Evolutionary conservation across 2,329 filamentous ascomycete genomes (phyloP).

Genomic region (Diaporthe citriasiana): DNA sequence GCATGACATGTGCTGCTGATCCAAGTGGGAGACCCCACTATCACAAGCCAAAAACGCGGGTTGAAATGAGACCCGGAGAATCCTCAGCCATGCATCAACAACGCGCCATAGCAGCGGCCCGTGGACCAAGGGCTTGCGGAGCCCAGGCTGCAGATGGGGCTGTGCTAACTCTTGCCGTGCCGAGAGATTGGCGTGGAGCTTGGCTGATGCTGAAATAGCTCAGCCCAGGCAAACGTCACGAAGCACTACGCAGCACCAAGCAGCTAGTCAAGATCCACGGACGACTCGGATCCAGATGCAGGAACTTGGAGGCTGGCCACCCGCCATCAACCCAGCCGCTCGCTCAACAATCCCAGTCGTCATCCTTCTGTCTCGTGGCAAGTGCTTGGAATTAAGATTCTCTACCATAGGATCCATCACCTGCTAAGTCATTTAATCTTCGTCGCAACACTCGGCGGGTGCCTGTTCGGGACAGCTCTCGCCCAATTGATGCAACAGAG

Average conservation of each 20-base stretch:
- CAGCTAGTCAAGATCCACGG: constrained; percentile 1
- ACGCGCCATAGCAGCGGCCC: neutral
- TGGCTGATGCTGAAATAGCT: constrained; percentile 15
- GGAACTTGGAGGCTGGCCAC: constrained; percentile 1
- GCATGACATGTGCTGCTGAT: constrained; percentile 22
- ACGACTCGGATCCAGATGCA: neutral
- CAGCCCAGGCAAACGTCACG: constrained; percentile 9
- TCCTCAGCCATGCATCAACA: constrained; percentile 1
- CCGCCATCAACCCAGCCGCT: neutral
- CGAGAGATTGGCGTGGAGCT: constrained; percentile 30
- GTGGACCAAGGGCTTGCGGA: neutral
- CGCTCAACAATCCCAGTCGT: neutral
- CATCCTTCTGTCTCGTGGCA: neutral
- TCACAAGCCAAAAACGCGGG: constrained; percentile 29
- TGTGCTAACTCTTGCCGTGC: constrained; percentile 24
- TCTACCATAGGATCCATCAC: neutral
- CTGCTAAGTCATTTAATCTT: neutral
- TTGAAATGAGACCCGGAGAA: constrained; percentile 17
- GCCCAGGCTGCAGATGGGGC: constrained; percentile 1
- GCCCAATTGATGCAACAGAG: constrained; percentile 23
- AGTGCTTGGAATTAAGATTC: neutral
- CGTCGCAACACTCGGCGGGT: constrained; percentile 22
- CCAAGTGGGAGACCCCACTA: neutral
- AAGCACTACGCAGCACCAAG: neutral
- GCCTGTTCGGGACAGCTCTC: constrained; percentile 13